Evolutionary conservation across 805 yeast species (phyloP), one percentile per base, ranked within the genome.

Genomic region (Candida qinlingensis): DNA sequence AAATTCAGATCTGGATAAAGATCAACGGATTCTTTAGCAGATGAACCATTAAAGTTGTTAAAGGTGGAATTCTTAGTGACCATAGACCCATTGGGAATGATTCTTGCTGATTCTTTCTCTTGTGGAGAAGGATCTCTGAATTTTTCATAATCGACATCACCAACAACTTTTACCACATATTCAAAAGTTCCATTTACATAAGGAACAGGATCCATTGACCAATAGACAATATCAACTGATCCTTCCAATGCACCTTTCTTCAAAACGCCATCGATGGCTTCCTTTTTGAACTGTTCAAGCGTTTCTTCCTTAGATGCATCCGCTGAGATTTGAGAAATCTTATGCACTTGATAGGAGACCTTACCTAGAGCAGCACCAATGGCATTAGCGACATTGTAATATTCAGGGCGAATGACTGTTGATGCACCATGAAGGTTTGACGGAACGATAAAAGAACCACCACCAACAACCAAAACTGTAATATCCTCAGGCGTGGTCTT

Each of bases 371-470:
- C 78, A 19, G 79, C 77, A 39, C 79, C 79, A 46, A 76, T 74
- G 3, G 80, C 80, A 61, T 76, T 76, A 6, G 79, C 79, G 36
- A 75, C 77, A 43, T 67, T 67, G 54, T 56, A 71, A 54, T 57
- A 74, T 34, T 70, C 70, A 4, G 78, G 78, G 49, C 73, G 63
- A 42, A 68, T 55, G 7, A 76, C 76, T 44, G 66, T 62, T 3
- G 75, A 68, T 9, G 77, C 76, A 31, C 79, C 78, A 11, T 62
- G 64, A 12, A 72, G 50, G 25, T 54, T 45, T 8, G 55, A 53
- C 8, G 77, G 76, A 9, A 68, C 64, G 48, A 75, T 70, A 48
- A 75, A 70, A 1, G 80, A 74, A 6, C 79, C 80, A 39, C 80
- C 80, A 42, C 80, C 80, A 35, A 75, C 79, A 2, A 72, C 59